Evolutionary conservation across 2,329 filamentous ascomycete genomes (phyloP), one percentile per base, ranked within the genome.

Genomic region (Phaeosphaeriaceae sp.): DNA sequence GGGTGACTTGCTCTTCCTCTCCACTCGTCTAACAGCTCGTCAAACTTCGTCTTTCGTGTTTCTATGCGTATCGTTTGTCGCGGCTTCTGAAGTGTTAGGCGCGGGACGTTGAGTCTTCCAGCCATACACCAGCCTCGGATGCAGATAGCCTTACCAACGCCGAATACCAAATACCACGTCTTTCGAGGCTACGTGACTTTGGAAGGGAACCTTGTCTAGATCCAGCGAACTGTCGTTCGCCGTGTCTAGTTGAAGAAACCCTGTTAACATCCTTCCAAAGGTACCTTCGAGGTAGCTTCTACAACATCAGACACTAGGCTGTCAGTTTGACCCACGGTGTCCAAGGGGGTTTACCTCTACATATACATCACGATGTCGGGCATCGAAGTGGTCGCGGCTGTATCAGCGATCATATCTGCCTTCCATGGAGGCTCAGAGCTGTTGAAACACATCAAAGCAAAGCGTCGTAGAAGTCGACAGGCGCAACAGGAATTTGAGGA

Each of bases 351-450:
- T 3, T 27, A 33, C 31, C 6, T 36, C 31, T 11, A 11, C 6
- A 3, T 11, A 7, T 15, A 41, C 19, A n/a, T 9, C 15, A 48
- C 15, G 21, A 53, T 53, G 51, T 48, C 51, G 15, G 51, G 22
- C 46, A 10, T 36, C 13, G 48, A 80, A 71, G 77, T 80, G 6
- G 67, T 78, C 47, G 75, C 71, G 22, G 79, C 78, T 50, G 77
- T 81, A n/a, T 68, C 76, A n/a, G 76, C 79, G 9, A 74, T 81
- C 11, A 69, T 79, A 9, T 77, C 75, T 11, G 78, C 79, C 7
- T 81, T 81, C 61, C 77, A 79, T 59, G 75, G 70, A n/a, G 78
- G 72, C 17, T 74, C 77, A 27, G 77, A 80, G 25, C 63, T 80
- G 49, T 63, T 77, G 27, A 69, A 74, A 45, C 65, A 69, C 20